Percentiles rank a stretch among this genome's conserved stretches.
These are phyloP conservation scores for Phlyctochytrium bullatum DNA, from an alignment of 192 early-diverging fungal genomes.

Conservation along the genomic window DNA sequence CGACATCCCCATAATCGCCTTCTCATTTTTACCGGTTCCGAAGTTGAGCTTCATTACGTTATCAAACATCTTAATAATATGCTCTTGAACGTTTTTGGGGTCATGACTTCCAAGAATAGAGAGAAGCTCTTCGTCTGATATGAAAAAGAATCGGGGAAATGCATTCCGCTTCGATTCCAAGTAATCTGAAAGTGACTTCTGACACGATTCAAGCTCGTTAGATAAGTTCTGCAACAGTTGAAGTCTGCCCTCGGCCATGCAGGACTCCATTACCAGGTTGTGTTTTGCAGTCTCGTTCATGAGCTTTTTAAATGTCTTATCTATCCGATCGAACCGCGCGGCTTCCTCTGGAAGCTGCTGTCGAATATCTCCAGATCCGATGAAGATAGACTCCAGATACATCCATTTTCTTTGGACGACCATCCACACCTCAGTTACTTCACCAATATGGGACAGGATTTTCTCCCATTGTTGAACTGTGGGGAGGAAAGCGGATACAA, in stretches of 20 bases:
- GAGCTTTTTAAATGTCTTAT: conserved; percentile 59
- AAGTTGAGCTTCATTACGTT: conserved; percentile 61
- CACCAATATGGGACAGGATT: conserved; percentile 54
- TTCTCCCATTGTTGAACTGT: conserved; percentile 63
- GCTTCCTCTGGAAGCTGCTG: conserved; percentile 62
- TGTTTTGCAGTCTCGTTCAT: conserved; percentile 61
- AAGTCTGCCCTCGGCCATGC: conserved; percentile 51
- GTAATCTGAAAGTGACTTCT: conserved; percentile 62
- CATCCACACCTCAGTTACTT: conserved; percentile 62
- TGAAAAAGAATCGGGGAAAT: conserved; percentile 63
- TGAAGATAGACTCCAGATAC: conserved; percentile 63
- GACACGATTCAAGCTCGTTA: conserved; percentile 55
- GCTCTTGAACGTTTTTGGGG: conserved; percentile 61
- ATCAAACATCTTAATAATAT: conserved; percentile 67
- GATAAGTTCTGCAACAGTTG: conserved; percentile 49
- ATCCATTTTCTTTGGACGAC: conserved; percentile 61
- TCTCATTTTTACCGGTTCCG: conserved; percentile 62
- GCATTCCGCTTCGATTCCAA: conserved; percentile 59
- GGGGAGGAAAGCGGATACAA: conserved; percentile 54
- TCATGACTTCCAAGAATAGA: conserved; percentile 61
- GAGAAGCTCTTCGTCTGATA: conserved; percentile 62
- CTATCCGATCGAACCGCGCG: conserved; percentile 54
- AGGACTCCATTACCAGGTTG: conserved; percentile 50
- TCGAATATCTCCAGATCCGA: conserved; percentile 57
- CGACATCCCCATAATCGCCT: conserved; percentile 55